Evolutionary conservation across 768 basidiomycete genomes (phyloP), one percentile per base, ranked within the genome.

Genomic region (Lactifluus hygrophoroides): DNA sequence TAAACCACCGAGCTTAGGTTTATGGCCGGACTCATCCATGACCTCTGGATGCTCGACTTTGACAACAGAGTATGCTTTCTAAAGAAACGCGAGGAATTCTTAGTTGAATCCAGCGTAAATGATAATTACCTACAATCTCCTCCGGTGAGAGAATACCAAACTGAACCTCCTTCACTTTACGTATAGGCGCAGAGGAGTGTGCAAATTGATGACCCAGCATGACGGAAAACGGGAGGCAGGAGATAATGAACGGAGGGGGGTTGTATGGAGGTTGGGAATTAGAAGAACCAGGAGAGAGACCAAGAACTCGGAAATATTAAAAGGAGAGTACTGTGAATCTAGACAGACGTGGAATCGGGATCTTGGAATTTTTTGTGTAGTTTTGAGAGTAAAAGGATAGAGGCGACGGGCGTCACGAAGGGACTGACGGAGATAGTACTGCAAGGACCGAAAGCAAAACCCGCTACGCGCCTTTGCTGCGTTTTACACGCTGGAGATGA

Each of bases 41-140:
- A 97, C 94, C 71, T 99, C 96, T 10, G 94, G 94, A 77, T 93
- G 86, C 76, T 98, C 96, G 67, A 98, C 92, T 78, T 97, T 95
- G 62, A 93, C 94, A 30, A 98, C 94, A 14, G 94, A 96, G 73
- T 92, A 90, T 23, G 94, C 95, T 93, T 99, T 98, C 94, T 96
- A 73, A 46, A 46, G 48, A 50, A 62, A 48, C 48, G 59, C 56
- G 61, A 32, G 62, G 42, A 46, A 43, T 37, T 13, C 35, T 60
- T 47, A 25, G 50, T 40, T 1, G 32, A 23, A 19, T 44, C 27
- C 6, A 14, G 44, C 27, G n/a, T 14, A 17, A 44, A 37, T 53
- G 38, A 49, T 30, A 43, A 13, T n/a, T 23, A 82, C 86, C 70
- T 69, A 97, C 94, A 69, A 98, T 98, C 80, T 98, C 96, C 75